Evolutionary conservation across 306 rosid species (phyloP).

Genomic region (Myrica gale): DNA sequence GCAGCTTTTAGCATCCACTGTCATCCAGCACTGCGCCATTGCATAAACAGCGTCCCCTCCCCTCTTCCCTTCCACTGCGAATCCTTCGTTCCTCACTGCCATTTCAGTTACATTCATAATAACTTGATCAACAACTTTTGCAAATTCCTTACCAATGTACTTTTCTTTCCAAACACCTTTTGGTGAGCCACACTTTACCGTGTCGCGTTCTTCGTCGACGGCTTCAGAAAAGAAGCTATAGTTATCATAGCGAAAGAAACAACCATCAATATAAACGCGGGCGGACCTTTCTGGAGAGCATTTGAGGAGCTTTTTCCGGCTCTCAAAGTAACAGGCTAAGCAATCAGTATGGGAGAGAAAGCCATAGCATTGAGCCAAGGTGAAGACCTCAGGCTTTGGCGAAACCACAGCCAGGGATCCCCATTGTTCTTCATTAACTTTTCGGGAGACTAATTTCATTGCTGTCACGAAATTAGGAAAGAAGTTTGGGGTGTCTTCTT

Average conservation of each 20-base stretch:
- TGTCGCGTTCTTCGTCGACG: slow-evolving; percentile 12
- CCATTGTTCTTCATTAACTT: slow-evolving; percentile 25
- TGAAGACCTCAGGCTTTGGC: slow-evolving; percentile 27
- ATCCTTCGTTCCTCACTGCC: slow-evolving; percentile 30
- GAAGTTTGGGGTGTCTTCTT: neutral
- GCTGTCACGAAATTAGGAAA: slow-evolving; percentile 17
- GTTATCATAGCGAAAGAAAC: slow-evolving; percentile 53
- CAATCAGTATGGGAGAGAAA: slow-evolving; percentile 38
- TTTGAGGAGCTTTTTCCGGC: slow-evolving; percentile 26
- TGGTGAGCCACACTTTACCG: slow-evolving; percentile 19
- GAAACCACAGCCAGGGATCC: slow-evolving; percentile 12
- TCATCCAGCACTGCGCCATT: slow-evolving; percentile 67
- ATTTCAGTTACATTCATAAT: slow-evolving; percentile 26
- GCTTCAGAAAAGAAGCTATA: slow-evolving; percentile 33
- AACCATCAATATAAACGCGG: slow-evolving; percentile 47
- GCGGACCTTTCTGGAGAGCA: slow-evolving; percentile 45
- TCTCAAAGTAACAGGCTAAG: slow-evolving; percentile 32
- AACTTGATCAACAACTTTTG: slow-evolving; percentile 12
- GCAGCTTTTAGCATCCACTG: slow-evolving; percentile 25
- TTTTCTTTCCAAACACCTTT: neutral
- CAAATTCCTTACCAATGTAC: slow-evolving; percentile 11
- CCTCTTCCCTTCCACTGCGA: slow-evolving; percentile 32
- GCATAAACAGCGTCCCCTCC: slow-evolving; percentile 43
- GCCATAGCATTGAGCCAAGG: slow-evolving; percentile 41
- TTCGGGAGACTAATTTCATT: slow-evolving; percentile 32